These are phyloP conservation scores for Termitomyces sp. DNA, from an alignment of 768 basidiomycete species.

Conservation along the genomic window DNA sequence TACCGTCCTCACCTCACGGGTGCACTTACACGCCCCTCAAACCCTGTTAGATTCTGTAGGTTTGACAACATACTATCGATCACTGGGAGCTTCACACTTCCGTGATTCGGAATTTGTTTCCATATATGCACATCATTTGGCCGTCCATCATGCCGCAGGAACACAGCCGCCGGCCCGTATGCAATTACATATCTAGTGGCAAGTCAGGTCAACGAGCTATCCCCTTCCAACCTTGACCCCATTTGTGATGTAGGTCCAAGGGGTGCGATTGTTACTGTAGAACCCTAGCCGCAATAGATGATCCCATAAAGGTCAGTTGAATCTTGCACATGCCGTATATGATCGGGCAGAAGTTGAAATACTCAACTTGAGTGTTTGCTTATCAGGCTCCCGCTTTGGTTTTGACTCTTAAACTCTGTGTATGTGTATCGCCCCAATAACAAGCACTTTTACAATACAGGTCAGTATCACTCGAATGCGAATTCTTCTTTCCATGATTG, in stretches of 20 bases:
- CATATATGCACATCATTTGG: neutral
- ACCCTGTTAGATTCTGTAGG: neutral
- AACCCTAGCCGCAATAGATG: slow-evolving; percentile 1
- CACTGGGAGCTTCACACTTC: neutral
- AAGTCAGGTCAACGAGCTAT: neutral
- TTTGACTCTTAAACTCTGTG: neutral
- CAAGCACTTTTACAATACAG: neutral
- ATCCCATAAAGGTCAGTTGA: neutral
- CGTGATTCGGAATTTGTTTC: neutral
- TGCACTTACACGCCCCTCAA: neutral
- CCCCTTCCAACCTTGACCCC: neutral
- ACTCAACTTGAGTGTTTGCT: neutral
- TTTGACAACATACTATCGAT: neutral
- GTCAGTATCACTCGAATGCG: neutral
- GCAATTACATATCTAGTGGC: neutral
- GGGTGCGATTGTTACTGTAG: neutral
- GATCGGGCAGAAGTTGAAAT: neutral
- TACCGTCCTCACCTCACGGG: neutral
- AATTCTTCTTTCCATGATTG: neutral
- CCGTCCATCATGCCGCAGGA: neutral
- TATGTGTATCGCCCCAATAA: neutral
- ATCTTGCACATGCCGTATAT: neutral
- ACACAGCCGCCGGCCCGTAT: neutral
- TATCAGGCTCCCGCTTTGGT: neutral
- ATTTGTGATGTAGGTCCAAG: neutral